Conservation (phyloP, 805 yeast species). For the Saccharomycopsis sp. region DNA sequence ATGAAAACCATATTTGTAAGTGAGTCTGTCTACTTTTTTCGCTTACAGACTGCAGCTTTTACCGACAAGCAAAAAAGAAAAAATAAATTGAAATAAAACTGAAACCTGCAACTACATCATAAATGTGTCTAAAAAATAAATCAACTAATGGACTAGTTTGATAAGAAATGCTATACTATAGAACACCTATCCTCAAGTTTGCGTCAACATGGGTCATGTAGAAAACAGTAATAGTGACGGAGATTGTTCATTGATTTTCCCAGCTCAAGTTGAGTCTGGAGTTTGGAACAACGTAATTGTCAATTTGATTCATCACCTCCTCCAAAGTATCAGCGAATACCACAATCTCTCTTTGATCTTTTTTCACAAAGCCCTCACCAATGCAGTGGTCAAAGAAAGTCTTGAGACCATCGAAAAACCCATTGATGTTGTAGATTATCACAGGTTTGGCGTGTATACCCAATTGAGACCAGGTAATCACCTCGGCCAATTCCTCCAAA, state of each 20-base stretch:
- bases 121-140: too few relatives aligned
- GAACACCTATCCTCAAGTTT: too few relatives aligned
- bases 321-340: slow-evolving; percentile 59
- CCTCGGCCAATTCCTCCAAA: slow-evolving; percentile 81
- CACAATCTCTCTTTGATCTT: slow-evolving; percentile 56
- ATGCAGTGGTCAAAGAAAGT: slow-evolving; percentile 53
- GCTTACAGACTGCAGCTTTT: too few relatives aligned
- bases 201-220: too few relatives aligned
- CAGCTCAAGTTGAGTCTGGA: slow-evolving; percentile 66
- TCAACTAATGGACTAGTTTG: too few relatives aligned
- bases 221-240: too few relatives aligned
- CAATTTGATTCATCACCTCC: slow-evolving; percentile 56
- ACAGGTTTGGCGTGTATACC: slow-evolving; percentile 81
- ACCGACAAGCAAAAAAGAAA: too few relatives aligned
- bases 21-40: too few relatives aligned
- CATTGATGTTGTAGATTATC: slow-evolving; percentile 67
- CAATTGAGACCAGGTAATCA: slow-evolving; percentile 83
- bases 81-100: too few relatives aligned
- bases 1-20: too few relatives aligned
- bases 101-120: too few relatives aligned
- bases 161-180: too few relatives aligned
- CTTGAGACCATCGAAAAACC: slow-evolving; percentile 67
- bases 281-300: slow-evolving; percentile 48
- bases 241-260: slow-evolving; percentile 34
- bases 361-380: slow-evolving; percentile 56